Evolutionary conservation across 1,139 yeast genomes (phyloP).

Genomic region (Geotrichum bryndzae): DNA sequence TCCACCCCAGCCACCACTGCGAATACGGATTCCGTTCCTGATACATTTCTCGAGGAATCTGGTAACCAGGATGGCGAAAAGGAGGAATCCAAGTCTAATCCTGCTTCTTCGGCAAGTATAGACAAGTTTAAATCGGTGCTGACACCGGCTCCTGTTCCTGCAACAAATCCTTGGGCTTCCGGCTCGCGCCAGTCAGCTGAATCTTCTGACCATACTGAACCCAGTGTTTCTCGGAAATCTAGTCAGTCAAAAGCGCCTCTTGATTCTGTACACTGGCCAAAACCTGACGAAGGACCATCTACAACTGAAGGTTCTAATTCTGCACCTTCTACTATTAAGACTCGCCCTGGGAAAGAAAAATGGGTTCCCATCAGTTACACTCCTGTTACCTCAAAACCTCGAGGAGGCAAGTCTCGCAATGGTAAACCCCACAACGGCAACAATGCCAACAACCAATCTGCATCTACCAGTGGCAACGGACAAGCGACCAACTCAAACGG

Average conservation of each 20-base stretch:
- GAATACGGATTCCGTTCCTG: conserved; percentile 21
- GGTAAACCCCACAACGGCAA: conserved; percentile 1
- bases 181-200: conserved; percentile 12
- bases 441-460: background rate
- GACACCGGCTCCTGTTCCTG: conserved; percentile 43
- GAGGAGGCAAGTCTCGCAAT: conserved; percentile 11
- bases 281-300: conserved; percentile 17
- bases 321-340: background rate
- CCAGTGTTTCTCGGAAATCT: background rate
- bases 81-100: background rate
- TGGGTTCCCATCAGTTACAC: conserved; percentile 14
- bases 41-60: conserved; percentile 31
- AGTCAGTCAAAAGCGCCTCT: conserved; percentile 5
- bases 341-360: conserved; percentile 11
- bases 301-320: background rate
- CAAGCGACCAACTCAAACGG: background rate
- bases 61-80: conserved; percentile 14
- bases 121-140: conserved; percentile 26
- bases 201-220: background rate
- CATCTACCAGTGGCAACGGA: background rate
- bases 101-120: conserved; percentile 11
- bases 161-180: conserved; percentile 38
- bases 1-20: background rate
- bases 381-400: conserved; percentile 10
- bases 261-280: conserved; percentile 19